A percentile compares a stretch with the other conserved stretches of the same genome.
These are phyloP conservation scores for Penicillium odoratum DNA, from an alignment of 495 filamentous ascomycete genomes.

Conservation along the genomic window DNA sequence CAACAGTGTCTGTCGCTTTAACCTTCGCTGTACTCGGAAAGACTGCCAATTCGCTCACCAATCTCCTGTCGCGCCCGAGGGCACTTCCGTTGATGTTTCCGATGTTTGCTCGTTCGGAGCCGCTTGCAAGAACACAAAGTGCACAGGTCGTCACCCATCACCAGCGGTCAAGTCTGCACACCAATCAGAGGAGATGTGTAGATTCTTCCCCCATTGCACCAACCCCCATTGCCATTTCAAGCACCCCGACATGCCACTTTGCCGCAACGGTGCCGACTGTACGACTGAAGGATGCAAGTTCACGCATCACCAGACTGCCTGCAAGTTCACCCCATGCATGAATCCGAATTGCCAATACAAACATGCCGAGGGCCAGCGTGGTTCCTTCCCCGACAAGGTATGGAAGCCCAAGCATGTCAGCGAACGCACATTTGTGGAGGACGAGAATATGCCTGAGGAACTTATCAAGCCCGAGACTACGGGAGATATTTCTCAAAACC, in stretches of 20 bases:
- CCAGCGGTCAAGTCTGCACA: slow-evolving; percentile 75
- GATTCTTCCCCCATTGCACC: slow-evolving; percentile 91
- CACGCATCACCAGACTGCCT: slow-evolving; percentile 76
- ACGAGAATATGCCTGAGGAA: slow-evolving; percentile 67
- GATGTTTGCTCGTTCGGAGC: slow-evolving; percentile 84
- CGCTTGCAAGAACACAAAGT: slow-evolving; percentile 94
- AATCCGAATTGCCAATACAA: slow-evolving; percentile 84
- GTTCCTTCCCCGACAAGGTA: slow-evolving; percentile 81
- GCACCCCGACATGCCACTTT: slow-evolving; percentile 78
- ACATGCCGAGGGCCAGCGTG: slow-evolving; percentile 85
- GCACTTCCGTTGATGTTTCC: slow-evolving; percentile 70
- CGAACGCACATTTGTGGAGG: slow-evolving; percentile 88
- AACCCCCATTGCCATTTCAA: slow-evolving; percentile 84
- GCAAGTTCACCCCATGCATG: slow-evolving; percentile 89
- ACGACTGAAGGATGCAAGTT: slow-evolving; percentile 83
- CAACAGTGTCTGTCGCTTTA: slow-evolving; percentile 72
- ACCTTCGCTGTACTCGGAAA: slow-evolving; percentile 79
- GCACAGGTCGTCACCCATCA: slow-evolving; percentile 87
- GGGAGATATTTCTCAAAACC: slow-evolving; percentile 30
- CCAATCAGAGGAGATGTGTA: slow-evolving; percentile 84
- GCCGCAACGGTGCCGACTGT: slow-evolving; percentile 93
- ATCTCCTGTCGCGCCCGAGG: slow-evolving; percentile 86
- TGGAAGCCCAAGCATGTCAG: slow-evolving; percentile 87
- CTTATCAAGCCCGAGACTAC: slow-evolving; percentile 66
- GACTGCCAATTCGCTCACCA: slow-evolving; percentile 94